Base-by-base conservation (phyloP, 305 asterid genomes). In the Coffea humblotiana region DNA sequence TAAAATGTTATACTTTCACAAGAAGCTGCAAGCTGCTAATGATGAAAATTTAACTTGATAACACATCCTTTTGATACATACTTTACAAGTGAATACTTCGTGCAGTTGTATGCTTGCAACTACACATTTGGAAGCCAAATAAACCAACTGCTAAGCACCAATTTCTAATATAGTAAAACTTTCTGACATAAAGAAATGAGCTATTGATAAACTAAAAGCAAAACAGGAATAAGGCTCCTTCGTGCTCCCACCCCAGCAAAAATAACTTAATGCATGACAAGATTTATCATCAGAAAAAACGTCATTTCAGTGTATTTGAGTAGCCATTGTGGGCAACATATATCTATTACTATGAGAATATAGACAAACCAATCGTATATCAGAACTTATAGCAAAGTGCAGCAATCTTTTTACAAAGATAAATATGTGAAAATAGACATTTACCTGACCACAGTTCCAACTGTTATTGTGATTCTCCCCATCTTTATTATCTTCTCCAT, bases 371-470 rank as follows among this genome's bases (percentile, higher is more conserved):
- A 63, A 66, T 51, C 37, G 6, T 32, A 19, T 32, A 32, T 18
- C 54, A 72, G 32, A 29, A 45, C 2, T 8, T 35, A 19, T 23
- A 1, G 19, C 16, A 19, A 47, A 74, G n/a, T 9, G 69, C 21
- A 35, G 35, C 35, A 63, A 54, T 15, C 21, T 19, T 27, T 45
- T 14, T 8, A 8, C 19, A 35, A 76, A 76, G 52, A 11, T 32
- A 51, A 11, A 19, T 16, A 72, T 60, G 29, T 32, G 8, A 76
- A 48, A 69, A 23, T 61, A 60, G 72, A 63, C 73, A 47, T 82
- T 71, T 87, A 92, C 98, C 93, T 94, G 93, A 75, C 99, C 99
- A 79, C 98, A 96, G 76, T 96, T 96, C 99, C 99, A 96, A 85
- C 99, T 96, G 85, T 92, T 91, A 78, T 96, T 96, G 79, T 94